A percentile compares a stretch with the other conserved stretches of the same genome.
These are phyloP conservation scores for Coelastrella sp. DNA, from an alignment of 139 green algal genomes.

Conservation along the genomic window DNA sequence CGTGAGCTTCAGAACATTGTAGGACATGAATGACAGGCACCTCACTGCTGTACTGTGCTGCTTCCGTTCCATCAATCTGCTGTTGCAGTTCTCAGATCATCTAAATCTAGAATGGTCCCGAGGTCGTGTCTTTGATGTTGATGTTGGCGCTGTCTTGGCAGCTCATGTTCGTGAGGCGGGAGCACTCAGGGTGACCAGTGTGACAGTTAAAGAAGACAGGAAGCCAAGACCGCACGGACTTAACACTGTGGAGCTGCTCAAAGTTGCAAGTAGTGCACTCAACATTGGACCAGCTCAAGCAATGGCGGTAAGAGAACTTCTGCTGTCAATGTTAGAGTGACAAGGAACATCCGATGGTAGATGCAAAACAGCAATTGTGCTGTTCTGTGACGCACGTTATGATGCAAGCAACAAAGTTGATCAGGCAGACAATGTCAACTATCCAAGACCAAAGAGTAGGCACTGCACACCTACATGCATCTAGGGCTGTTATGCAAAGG, in stretches of 20 bases:
- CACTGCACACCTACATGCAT: no score
- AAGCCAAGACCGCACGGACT: slow-evolving; percentile 74
- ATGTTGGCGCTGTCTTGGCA: slow-evolving; percentile 52
- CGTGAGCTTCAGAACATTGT: no score
- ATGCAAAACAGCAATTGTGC: no score
- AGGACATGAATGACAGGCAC: no score
- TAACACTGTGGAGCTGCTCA: slow-evolving; percentile 94
- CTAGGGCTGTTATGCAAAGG: no score
- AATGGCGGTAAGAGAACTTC: slow-evolving; percentile 85
- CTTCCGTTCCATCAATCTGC: background rate
- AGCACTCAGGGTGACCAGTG: background rate
- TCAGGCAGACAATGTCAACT: no score
- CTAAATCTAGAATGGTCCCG: slow-evolving; percentile 77
- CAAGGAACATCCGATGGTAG: no score
- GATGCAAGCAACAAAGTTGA: no score
- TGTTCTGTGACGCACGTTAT: no score
- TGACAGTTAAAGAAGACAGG: slow-evolving; percentile 69
- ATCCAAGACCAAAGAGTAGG: no score
- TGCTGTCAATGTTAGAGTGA: no score
- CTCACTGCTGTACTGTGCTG: background rate
- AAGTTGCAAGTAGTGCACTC: slow-evolving; percentile 74
- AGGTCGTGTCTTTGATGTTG: slow-evolving; percentile 81
- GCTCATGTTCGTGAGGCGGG: slow-evolving; percentile 23
- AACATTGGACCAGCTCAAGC: slow-evolving; percentile 83
- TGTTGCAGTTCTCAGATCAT: slow-evolving; percentile 46